These are phyloP conservation scores for Spizellomyces sp. DNA, from an alignment of 192 early-diverging fungal genomes.

Conservation along the genomic window DNA sequence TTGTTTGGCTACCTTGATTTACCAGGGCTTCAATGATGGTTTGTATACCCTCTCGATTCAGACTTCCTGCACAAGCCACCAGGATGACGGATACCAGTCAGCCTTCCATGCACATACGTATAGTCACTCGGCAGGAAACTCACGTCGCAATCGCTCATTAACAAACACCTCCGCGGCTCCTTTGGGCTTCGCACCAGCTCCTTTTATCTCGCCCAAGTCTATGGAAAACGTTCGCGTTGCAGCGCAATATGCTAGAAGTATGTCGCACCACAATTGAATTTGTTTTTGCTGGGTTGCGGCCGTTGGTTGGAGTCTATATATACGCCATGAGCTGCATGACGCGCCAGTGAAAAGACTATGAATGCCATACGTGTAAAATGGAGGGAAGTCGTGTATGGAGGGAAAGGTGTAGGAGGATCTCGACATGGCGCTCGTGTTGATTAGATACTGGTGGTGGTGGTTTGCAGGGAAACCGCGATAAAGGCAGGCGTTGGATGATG, in stretches of 20 bases:
- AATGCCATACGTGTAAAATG: slow-evolving; percentile 82
- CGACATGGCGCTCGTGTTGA: too few relatives aligned
- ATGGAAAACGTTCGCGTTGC: slow-evolving; percentile 38
- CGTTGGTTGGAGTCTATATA: slow-evolving; percentile 67
- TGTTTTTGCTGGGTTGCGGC: slow-evolving; percentile 83
- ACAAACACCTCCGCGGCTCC: slow-evolving; percentile 52
- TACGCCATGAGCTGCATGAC: too few relatives aligned
- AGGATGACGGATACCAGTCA: neutral
- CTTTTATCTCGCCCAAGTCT: slow-evolving; percentile 6
- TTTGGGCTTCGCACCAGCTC: neutral
- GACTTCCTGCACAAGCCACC: neutral
- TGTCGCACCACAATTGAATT: slow-evolving; percentile 72
- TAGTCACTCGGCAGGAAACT: slow-evolving; percentile 25
- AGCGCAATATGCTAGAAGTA: slow-evolving; percentile 74
- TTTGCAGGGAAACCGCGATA: too few relatives aligned
- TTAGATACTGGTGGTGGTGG: too few relatives aligned
- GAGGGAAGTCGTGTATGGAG: slow-evolving; percentile 85
- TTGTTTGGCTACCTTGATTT: slow-evolving; percentile 23
- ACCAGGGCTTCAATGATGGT: slow-evolving; percentile 68
- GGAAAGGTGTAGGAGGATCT: slow-evolving; percentile 67
- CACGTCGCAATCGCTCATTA: slow-evolving; percentile 72
- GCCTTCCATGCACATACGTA: too few relatives aligned
- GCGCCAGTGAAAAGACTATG: neutral
- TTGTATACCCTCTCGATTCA: slow-evolving; percentile 67
- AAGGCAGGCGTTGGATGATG: too few relatives aligned